These are phyloP conservation scores for Neltuma alba DNA, from an alignment of 306 rosid species.

Conservation along the genomic window DNA sequence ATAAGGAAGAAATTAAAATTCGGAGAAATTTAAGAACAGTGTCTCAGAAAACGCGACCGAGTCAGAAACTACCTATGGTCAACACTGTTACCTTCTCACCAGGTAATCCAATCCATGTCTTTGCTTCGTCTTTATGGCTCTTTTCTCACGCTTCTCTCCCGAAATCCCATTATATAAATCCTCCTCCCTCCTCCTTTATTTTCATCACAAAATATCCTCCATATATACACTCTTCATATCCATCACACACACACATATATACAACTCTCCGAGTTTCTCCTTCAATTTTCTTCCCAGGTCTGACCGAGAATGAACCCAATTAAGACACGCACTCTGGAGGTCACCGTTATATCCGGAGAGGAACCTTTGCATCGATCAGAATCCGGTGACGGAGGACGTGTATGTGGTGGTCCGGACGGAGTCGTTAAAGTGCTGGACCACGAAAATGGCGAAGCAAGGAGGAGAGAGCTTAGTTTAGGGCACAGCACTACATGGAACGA, in stretches of 20 bases:
- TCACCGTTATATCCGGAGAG: conserved; percentile 53
- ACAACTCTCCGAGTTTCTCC: neutral
- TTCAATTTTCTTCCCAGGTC: neutral
- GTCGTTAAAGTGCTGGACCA: conserved; percentile 20
- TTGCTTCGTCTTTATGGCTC: neutral
- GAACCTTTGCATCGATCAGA: conserved; percentile 38
- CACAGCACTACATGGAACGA: conserved; percentile 47
- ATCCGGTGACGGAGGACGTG: conserved; percentile 35
- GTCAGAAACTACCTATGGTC: neutral
- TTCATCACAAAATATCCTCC: neutral
- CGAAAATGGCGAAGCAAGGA: conserved; percentile 29
- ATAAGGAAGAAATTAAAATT: too few species aligned
- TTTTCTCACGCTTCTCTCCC: neutral
- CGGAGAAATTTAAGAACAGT: neutral
- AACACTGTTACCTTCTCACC: neutral
- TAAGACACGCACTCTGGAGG: conserved; percentile 39
- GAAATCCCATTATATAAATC: neutral
- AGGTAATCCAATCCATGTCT: neutral
- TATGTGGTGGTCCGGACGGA: conserved; percentile 49
- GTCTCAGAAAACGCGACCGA: neutral
- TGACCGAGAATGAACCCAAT: neutral
- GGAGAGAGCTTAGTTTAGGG: neutral
- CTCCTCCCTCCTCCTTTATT: neutral
- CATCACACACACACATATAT: too few species aligned
- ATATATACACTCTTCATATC: neutral